Evolutionary conservation across 257 asterid genomes (phyloP).

Genomic region (Linderniella brevidens): DNA sequence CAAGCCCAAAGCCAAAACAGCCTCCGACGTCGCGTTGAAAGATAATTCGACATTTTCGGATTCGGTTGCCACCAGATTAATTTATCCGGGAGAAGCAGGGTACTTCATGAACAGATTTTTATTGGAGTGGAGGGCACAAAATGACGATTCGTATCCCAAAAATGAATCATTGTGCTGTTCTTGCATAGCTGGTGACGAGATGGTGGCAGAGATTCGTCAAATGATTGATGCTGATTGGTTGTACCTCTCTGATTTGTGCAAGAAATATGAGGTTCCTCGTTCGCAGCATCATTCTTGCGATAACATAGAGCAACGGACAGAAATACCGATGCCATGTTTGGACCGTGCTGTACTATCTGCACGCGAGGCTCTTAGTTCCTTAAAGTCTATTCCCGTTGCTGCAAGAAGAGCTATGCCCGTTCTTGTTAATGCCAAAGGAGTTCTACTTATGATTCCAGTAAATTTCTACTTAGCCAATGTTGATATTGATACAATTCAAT

Average conservation of each 20-base stretch:
- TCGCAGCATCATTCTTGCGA: slow-evolving; percentile 8
- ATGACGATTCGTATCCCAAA: slow-evolving; percentile 5
- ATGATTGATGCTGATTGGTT: slow-evolving; percentile 77
- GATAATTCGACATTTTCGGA: slow-evolving; percentile 13
- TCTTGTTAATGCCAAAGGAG: slow-evolving; percentile 44
- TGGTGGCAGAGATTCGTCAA: slow-evolving; percentile 36
- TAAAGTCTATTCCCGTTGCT: slow-evolving; percentile 65
- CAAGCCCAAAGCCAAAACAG: slow-evolving; percentile 20
- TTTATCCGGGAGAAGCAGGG: slow-evolving; percentile 41
- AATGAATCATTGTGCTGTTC: slow-evolving; percentile 18
- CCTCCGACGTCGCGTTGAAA: slow-evolving; percentile 12
- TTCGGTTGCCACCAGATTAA: slow-evolving; percentile 11
- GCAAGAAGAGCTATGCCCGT: slow-evolving; percentile 78
- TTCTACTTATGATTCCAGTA: slow-evolving; percentile 71
- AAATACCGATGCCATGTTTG: slow-evolving; percentile 5
- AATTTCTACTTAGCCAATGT: slow-evolving; percentile 7
- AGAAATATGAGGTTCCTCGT: slow-evolving; percentile 12
- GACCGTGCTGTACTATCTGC: slow-evolving; percentile 43
- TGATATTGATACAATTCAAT: not conserved
- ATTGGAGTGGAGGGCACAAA: slow-evolving; percentile 30
- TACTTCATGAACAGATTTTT: slow-evolving; percentile 72
- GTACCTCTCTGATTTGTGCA: slow-evolving; percentile 37
- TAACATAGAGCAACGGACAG: slow-evolving; percentile 4
- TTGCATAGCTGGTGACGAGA: slow-evolving; percentile 20
- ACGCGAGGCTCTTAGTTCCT: slow-evolving; percentile 26